Evolutionary conservation across 371 early-diverging fungal species (phyloP), one percentile per base, ranked within the genome.

Genomic region (Mortierella sp.): DNA sequence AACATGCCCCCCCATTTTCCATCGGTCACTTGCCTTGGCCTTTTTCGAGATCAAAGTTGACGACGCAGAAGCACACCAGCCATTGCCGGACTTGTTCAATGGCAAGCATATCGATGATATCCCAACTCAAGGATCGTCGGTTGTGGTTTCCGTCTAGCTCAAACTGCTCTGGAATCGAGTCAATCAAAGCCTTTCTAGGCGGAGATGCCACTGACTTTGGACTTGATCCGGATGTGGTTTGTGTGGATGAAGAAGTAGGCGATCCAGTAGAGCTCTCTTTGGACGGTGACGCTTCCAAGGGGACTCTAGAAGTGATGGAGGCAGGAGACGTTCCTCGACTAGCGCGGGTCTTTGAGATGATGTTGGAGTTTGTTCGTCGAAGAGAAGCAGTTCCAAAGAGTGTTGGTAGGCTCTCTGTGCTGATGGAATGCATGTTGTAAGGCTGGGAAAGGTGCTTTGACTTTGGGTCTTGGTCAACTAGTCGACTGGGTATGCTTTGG

Each of bases 1-100:
- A n/a, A n/a, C n/a, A n/a, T n/a, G n/a, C n/a, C n/a, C 25, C 31
- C 51, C 17, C 51, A 16, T 34, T 29, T 13, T 51, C 51, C 17
- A 1, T 47, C 34, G 13, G 14, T 17, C 0, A 71, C 69, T 78
- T 83, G 86, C 89, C 89, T 84, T 94, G 97, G 31, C 98, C 98
- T 25, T 91, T 84, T 80, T 98, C 96, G 48, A 95, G 85, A 84
- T 98, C 98, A 88, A 98, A 98, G 68, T 94, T 92, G 22, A 96
- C 96, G 27, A 94, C 88, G 71, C 92, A 93, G 70, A 96, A 92
- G 54, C 94, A 91, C 39, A 95, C 79, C 43, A 93, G 83, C 97
- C 97, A 96, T 60, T 89, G 86, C 59, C 89, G 86, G 60, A 95
- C 86, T 44, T 74, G 78, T 28, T 78, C 79, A 39, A 89, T 79